Evolutionary conservation across 768 basidiomycete genomes (phyloP), one percentile per base, ranked within the genome.

Genomic region (Tremella yokohamensis): DNA sequence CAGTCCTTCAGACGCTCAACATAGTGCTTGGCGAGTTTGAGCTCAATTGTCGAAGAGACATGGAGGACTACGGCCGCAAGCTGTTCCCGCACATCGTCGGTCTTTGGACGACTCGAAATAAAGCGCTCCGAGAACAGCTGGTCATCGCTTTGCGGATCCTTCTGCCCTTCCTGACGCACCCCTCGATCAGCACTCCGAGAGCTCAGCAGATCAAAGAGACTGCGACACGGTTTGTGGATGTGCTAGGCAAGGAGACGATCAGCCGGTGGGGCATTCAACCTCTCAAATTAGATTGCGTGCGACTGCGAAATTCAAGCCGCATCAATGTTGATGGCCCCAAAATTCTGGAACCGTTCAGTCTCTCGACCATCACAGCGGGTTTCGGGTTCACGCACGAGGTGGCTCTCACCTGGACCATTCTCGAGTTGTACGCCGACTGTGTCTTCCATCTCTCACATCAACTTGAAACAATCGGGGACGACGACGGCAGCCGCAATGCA

Each of bases 21-120:
- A 80, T 84, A 1, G 81, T 85, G 0, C 82, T 98, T 8, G 82
- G 81, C 2, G 85, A 88, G 54, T 76, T 92, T n/a, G 83, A 89
- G 1, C 77, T 94, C 55, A 98, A 98, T 72, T 81, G 79, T 57
- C 83, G 81, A 40, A 69, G 79, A 8, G 81, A 82, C 1, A 82
- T 89, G 38, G 80, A 82, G 8, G 74, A 74, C 16, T 86, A 89
- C 62, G 87, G 88, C 0, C 76, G 79, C 3, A 76, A 77, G 25
- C 78, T 85, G 1, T 89, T 91, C 85, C 77, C 83, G 47, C 74
- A 75, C 1, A 68, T 97, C 4, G 79, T 91, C 2, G 77, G 77
- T 1, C 76, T 94, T 22, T 96, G 90, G 90, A 80, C 81, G 1
- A 87, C 87, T 16, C 90, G 89, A 77, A 86, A 85, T 73, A 85